Conservation (phyloP, 2,329 filamentous ascomycete species). For the Neofusicoccum parvum region DNA sequence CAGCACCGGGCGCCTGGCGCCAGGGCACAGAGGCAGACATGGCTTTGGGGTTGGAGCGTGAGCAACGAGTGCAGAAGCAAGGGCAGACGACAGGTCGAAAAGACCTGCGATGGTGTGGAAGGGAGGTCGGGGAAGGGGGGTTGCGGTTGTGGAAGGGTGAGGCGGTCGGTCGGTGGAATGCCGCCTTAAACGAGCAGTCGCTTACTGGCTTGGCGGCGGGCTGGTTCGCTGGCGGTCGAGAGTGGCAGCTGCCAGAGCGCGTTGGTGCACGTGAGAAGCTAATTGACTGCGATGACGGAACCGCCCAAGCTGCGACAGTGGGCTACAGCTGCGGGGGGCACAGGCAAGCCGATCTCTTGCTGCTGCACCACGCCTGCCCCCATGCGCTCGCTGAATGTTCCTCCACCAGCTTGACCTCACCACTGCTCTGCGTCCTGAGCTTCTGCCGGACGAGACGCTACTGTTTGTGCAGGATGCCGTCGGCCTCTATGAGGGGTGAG, state of each 20-base stretch:
- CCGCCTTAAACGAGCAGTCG: conserved; percentile 16
- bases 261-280: conserved; percentile 1
- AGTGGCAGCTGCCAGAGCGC: not conserved
- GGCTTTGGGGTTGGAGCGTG: not conserved
- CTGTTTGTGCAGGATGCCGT: conserved; percentile 98
- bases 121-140: not conserved
- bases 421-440: conserved; percentile 88
- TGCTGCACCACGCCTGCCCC: conserved; percentile 5
- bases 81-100: not conserved
- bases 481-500: conserved; percentile 94
- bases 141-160: conserved; percentile 6
- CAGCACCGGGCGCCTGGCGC: conserved; percentile 18
- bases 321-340: conserved; percentile 4
- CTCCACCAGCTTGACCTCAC: conserved; percentile 94
- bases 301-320: not conserved
- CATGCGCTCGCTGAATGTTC: conserved; percentile 80
- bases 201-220: conserved; percentile 11
- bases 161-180: conserved; percentile 14
- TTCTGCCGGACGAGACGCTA: conserved; percentile 90
- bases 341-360: not conserved
- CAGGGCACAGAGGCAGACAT: conserved; percentile 21
- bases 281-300: conserved; percentile 13
- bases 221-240: not conserved
- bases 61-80: conserved; percentile 15
- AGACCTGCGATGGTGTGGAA: not conserved